Evolutionary conservation across 208 protist genomes (phyloP).

Genomic region (Phytomonas sp.): DNA sequence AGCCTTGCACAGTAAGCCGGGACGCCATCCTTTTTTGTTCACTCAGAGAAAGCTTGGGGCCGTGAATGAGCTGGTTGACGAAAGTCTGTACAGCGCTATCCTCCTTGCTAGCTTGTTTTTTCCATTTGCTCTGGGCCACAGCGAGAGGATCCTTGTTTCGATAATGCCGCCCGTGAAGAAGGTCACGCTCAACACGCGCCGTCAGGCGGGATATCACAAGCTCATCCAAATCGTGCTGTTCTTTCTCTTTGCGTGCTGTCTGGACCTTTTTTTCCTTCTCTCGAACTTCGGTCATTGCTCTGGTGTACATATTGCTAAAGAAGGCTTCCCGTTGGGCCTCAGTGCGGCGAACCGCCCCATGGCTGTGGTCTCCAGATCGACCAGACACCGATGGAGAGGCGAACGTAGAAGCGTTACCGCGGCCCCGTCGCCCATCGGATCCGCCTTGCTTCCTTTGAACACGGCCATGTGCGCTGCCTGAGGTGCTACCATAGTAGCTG

Average conservation of each 20-base stretch:
- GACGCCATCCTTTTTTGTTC: conserved; percentile 27
- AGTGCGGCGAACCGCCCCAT: neutral
- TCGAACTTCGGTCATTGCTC: neutral
- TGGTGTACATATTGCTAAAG: neutral
- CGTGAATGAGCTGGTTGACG: conserved; percentile 26
- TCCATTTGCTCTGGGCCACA: conserved; percentile 14
- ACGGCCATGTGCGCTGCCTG: conserved; percentile 4
- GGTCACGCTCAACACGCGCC: conserved; percentile 28
- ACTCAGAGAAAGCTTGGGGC: conserved; percentile 17
- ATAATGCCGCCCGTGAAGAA: neutral
- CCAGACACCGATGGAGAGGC: conserved; percentile 11
- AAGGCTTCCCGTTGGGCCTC: conserved; percentile 4
- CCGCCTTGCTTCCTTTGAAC: neutral
- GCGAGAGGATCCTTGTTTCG: conserved; percentile 15
- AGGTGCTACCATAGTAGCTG: neutral
- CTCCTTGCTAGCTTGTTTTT: conserved; percentile 6
- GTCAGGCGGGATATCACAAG: conserved; percentile 41
- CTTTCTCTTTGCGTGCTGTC: conserved; percentile 13
- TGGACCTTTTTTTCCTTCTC: neutral
- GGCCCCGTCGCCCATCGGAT: conserved; percentile 6
- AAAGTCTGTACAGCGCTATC: conserved; percentile 16
- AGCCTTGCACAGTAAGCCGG: conserved; percentile 38
- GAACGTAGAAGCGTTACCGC: conserved; percentile 7
- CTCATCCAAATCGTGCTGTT: conserved; percentile 41
- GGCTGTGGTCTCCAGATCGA: conserved; percentile 12